Base-by-base conservation (phyloP, 495 filamentous ascomycete genomes). In the Penicillium bovifimosum region DNA sequence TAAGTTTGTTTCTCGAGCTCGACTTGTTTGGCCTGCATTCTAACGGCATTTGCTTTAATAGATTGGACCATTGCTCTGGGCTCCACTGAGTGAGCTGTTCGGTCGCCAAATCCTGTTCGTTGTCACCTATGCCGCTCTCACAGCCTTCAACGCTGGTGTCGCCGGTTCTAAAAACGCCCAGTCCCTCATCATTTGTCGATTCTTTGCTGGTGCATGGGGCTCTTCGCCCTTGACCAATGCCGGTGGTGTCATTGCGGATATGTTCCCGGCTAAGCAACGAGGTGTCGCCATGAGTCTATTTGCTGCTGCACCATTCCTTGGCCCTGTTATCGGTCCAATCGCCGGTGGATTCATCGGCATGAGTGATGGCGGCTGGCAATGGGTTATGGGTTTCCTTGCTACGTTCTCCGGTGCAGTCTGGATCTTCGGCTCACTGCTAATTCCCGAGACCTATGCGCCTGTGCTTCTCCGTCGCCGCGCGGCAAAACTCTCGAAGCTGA, bases 151-250 rank as follows among this genome's bases (percentile, higher is more conserved):
- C 57, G 83, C 80, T 52, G 87, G 78, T 18, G 77, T 77, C 38
- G 80, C 83, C 2, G 78, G 80, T 11, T 64, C 84, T 1, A 71
- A 81, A 52, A 88, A 87, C 55, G 77, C 83, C 41, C 66, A 78
- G 56, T 80, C 83, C 2, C 70, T 93, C 1, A 70, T 91, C 44
- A 79, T 91, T 54, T 76, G 90, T 26, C 85, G 88, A 18, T 90
- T 91, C 76, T 84, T 91, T 47, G 86, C 84, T 24, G 86, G 88
- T 45, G 75, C 86, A n/a, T 88, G 90, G 64, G 88, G 88, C 27
- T 83, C 83, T 2, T 86, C 85, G 1, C 80, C 85, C 27, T 59
- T 90, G 48, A 88, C 85, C 24, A 90, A 88, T 63, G 75, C 83
- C 14, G 85, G 86, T 52, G 86, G 86, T 61, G 81, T 88, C 31